Conservation (phyloP, 1,139 yeast genomes). For the Hemisphaericaspora lyxosophila region DNA sequence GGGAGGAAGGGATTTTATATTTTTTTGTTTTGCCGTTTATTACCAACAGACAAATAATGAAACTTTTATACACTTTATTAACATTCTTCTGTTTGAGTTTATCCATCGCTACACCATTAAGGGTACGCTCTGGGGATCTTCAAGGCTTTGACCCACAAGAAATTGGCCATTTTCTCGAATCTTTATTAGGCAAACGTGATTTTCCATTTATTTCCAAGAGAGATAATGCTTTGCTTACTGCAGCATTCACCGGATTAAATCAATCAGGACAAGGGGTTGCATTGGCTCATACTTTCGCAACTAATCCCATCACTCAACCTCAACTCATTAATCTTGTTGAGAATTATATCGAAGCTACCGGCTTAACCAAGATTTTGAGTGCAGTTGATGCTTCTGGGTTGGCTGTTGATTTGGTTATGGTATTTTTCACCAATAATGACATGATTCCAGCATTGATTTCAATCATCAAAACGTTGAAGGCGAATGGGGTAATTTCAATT, state of each 20-base stretch:
- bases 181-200: conserved; percentile 6
- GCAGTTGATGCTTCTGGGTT: conserved; percentile 28
- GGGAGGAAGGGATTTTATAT: no score
- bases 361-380: conserved; percentile 21
- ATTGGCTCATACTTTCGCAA: conserved; percentile 23
- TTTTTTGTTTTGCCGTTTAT: no score
- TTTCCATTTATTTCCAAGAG: conserved; percentile 17
- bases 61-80: conserved; percentile 10
- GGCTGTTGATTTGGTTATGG: conserved; percentile 28
- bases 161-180: conserved; percentile 10
- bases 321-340: conserved; percentile 23
- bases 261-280: conserved; percentile 26
- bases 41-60: conserved; percentile 14
- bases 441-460: conserved; percentile 22
- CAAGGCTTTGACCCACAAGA: conserved; percentile 4
- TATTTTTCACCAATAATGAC: conserved; percentile 22
- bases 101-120: conserved; percentile 9
- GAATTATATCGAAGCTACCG: conserved; percentile 22
- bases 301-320: conserved; percentile 23
- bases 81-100: conserved; percentile 13
- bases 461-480: conserved; percentile 18
- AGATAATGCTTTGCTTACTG: conserved; percentile 27
- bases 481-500: conserved; percentile 14
- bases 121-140: not conserved
- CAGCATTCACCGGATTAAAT: conserved; percentile 28